These are phyloP conservation scores for Aureobasidium subglaciale DNA, from an alignment of 2,329 filamentous ascomycete genomes.

Conservation along the genomic window DNA sequence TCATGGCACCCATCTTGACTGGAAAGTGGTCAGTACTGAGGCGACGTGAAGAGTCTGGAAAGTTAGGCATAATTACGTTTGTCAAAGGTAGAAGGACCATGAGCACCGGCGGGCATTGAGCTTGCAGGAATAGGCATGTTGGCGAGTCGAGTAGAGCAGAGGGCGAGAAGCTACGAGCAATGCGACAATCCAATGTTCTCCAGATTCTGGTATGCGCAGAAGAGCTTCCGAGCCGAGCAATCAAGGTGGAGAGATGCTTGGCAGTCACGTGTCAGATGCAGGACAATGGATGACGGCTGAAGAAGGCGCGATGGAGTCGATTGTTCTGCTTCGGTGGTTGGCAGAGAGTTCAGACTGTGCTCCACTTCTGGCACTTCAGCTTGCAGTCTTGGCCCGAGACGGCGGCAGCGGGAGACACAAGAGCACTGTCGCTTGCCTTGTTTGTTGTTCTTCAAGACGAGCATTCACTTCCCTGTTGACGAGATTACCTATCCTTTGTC, in stretches of 20 bases:
- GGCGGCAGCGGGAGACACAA: constrained; percentile 8
- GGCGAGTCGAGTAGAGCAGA: not conserved
- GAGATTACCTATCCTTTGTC: not conserved
- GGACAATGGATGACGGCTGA: not conserved
- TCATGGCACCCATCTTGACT: constrained; percentile 99
- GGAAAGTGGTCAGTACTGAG: constrained; percentile 22
- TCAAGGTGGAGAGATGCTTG: constrained; percentile 3
- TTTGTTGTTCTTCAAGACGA: not conserved
- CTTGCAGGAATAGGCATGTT: constrained; percentile 53
- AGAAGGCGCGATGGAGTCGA: not conserved
- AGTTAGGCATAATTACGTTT: constrained; percentile 65
- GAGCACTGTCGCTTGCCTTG: not conserved
- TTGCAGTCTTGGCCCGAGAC: not conserved
- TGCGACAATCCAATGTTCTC: not conserved
- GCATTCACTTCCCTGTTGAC: constrained; percentile 6
- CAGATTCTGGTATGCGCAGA: not conserved
- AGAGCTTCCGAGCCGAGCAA: not conserved
- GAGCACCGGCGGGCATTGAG: constrained; percentile 31
- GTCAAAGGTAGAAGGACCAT: constrained; percentile 61
- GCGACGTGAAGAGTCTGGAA: no score
- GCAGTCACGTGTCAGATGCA: not conserved
- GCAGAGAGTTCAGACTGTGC: constrained; percentile 4
- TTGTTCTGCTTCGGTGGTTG: not conserved
- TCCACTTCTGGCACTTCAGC: no score
- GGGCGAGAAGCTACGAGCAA: not conserved